Evolutionary conservation across 108 stramenopile genomes (phyloP).

Genomic region (Conticribra weissflogii): DNA sequence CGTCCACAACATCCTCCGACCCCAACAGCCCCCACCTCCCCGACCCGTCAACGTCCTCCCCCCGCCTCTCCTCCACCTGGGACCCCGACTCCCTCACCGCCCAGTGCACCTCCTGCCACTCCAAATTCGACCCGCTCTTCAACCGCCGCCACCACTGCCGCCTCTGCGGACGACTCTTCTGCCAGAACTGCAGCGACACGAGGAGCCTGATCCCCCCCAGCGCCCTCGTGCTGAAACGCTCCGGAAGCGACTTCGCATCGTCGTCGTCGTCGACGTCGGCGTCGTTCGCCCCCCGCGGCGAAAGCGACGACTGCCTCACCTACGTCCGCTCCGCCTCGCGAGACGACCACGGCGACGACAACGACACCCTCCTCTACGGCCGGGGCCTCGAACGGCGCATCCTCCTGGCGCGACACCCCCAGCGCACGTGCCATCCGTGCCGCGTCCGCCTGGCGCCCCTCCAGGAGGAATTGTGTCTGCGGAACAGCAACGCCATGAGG

Average conservation of each 20-base stretch:
- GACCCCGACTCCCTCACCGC: slow-evolving; percentile 53
- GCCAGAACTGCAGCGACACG: slow-evolving; percentile 64
- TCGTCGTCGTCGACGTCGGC: slow-evolving; percentile 16
- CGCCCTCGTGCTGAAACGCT: slow-evolving; percentile 61
- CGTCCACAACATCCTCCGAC: too few relatives aligned
- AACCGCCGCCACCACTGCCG: slow-evolving; percentile 90
- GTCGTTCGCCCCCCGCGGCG: slow-evolving; percentile 4
- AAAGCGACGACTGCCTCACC: slow-evolving; percentile 16
- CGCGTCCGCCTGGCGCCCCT: slow-evolving; percentile 56
- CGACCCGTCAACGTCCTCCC: slow-evolving; percentile 18
- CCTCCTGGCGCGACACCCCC: slow-evolving; percentile 65
- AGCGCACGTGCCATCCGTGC: slow-evolving; percentile 69
- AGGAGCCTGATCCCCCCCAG: slow-evolving; percentile 76
- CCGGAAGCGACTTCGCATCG: slow-evolving; percentile 14
- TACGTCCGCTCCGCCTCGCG: background rate
- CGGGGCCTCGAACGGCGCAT: slow-evolving; percentile 75
- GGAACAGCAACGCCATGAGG: slow-evolving; percentile 81
- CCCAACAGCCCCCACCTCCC: background rate
- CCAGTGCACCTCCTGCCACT: slow-evolving; percentile 58
- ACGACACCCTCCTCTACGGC: slow-evolving; percentile 64
- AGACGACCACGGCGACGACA: slow-evolving; percentile 4
- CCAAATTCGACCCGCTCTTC: slow-evolving; percentile 63
- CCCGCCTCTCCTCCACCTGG: slow-evolving; percentile 74
- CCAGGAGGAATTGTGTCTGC: slow-evolving; percentile 69
- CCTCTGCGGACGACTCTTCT: slow-evolving; percentile 85